Base-by-base conservation (phyloP, 305 asterid genomes). In the Galium porrigens region DNA sequence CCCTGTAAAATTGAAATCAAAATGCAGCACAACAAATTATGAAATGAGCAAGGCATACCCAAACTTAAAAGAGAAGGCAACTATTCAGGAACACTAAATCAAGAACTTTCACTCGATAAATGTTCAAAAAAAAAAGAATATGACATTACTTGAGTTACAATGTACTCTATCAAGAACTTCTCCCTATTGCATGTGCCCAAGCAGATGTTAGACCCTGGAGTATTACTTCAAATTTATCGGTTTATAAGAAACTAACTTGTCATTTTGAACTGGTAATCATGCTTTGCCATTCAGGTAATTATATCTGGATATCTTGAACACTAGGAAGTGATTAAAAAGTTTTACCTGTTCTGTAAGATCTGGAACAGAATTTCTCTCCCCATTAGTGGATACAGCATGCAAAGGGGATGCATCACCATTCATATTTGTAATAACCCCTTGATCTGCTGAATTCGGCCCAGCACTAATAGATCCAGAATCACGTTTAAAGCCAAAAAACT, bases 301-400 rank as follows among this genome's bases (percentile, higher is more conserved):
- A 6, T 17, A 20, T 58, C n/a, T 6, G 59, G 22, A 46, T 37
- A 27, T 15, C 37, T 6, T 3, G 30, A 48, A 48, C 30, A 66
- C 29, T 15, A 1, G 46, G 58, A 56, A 57, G 34, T 15, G 62
- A 66, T 30, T n/a, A 30, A 51, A 20, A 44, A 39, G 27, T 58
- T 69, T 33, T 73, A 94, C 99, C 97, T 86, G 99, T 72, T 85
- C 96, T 79, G 86, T 85, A 79, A 87, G 92, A 84, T 87, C 92
- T 77, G 88, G 87, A 55, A 80, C 75, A 73, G 95, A 81, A 77
- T 87, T 89, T 17, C 63, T 77, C 81, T 79, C 92, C 69, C 59
- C 69, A 36, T 73, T 72, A 69, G 73, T 75, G 70, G 84, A 76
- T 54, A 72, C 65, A 58, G 70, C 57, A 68, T 76, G 82, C 69